Conservation (phyloP, 2,329 filamentous ascomycete genomes). For the Phaeoacremonium minimum region DNA sequence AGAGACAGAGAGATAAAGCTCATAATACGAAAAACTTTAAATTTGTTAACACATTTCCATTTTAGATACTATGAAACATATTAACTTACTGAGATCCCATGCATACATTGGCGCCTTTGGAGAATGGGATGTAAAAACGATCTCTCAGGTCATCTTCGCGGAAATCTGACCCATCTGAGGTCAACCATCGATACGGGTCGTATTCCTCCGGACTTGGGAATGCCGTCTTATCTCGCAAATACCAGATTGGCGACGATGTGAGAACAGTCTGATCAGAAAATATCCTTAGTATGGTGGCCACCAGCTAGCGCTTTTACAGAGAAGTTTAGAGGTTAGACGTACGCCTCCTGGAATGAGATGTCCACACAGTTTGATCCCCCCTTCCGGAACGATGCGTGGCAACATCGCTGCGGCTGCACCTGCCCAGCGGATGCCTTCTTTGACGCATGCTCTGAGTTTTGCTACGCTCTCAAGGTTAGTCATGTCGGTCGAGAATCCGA, state of each 20-base stretch:
- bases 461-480: conserved; percentile 15
- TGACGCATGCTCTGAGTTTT: conserved; percentile 16
- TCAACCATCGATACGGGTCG: conserved; percentile 19
- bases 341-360: conserved; percentile 17
- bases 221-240: conserved; percentile 18
- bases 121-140: conserved; percentile 21
- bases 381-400: conserved; percentile 16
- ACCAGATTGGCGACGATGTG: conserved; percentile 22
- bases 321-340: neutral
- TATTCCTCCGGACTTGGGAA: conserved; percentile 18
- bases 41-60: neutral
- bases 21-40: conserved; percentile 6
- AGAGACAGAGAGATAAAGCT: conserved; percentile 2
- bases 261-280: conserved; percentile 13
- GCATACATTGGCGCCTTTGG: conserved; percentile 19
- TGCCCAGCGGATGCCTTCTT: conserved; percentile 21
- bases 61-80: neutral
- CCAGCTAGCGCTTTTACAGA: no score
- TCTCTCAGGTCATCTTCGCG: conserved; percentile 15
- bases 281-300: no score
- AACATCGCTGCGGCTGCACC: conserved; percentile 20
- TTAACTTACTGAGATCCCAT: conserved; percentile 19
- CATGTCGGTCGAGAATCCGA: conserved; percentile 17
- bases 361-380: conserved; percentile 15
- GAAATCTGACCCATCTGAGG: conserved; percentile 2